Conservation (phyloP, 2,329 filamentous ascomycete species). For the Pseudogymnoascus sp. region DNA sequence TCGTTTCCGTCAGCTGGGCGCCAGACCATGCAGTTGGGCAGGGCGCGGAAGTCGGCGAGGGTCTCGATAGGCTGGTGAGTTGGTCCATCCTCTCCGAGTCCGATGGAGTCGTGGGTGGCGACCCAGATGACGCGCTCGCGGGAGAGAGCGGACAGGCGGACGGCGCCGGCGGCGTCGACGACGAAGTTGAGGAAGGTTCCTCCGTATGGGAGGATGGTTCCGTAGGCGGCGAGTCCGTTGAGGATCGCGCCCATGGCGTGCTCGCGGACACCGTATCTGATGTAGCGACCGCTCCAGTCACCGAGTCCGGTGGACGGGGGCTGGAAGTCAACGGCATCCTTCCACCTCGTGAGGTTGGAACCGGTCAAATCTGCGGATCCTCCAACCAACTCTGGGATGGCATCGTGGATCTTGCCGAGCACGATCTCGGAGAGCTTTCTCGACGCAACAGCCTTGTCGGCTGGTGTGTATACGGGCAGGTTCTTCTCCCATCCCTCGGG, state of each 20-base stretch:
- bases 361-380: conserved; percentile 97
- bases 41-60: conserved; percentile 93
- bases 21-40: conserved; percentile 99
- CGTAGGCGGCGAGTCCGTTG: conserved; percentile 93
- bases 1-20: conserved; percentile 97
- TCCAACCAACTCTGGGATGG: conserved; percentile 84
- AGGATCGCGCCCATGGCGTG: conserved; percentile 89
- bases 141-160: conserved; percentile 88
- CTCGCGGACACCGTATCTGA: conserved; percentile 88
- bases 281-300: conserved; percentile 84
- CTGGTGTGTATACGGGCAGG: conserved; percentile 83
- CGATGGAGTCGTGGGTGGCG: conserved; percentile 97
- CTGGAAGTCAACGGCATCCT: conserved; percentile 96
- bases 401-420: conserved; percentile 76
- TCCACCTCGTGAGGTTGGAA: conserved; percentile 98
- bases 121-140: conserved; percentile 90
- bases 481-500: conserved; percentile 95
- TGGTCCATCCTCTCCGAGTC: conserved; percentile 95
- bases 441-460: conserved; percentile 78
- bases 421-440: conserved; percentile 96
- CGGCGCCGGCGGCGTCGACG: conserved; percentile 90
- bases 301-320: conserved; percentile 78
- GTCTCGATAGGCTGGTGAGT: conserved; percentile 99
- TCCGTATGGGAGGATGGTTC: conserved; percentile 84
- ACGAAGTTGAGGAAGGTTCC: conserved; percentile 99